These are phyloP conservation scores for Vitis rupestris DNA, from an alignment of 164 flowering plant species.

Conservation along the genomic window DNA sequence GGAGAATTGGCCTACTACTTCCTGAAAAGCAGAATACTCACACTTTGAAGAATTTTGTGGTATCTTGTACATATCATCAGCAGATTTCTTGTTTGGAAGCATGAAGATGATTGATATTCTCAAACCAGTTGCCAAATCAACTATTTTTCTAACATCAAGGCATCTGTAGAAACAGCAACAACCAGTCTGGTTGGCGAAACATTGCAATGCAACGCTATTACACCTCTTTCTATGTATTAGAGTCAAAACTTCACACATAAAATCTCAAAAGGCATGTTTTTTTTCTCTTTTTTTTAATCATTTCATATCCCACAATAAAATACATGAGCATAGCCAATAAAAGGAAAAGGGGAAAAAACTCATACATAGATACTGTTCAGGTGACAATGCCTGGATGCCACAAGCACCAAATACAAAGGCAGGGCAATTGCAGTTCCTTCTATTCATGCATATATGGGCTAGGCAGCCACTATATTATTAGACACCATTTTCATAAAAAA, in stretches of 20 bases:
- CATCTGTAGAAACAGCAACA: background rate
- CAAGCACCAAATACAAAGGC: constrained; percentile 8
- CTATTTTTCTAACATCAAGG: too few relatives aligned
- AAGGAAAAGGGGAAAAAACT: background rate
- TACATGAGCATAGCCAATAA: constrained; percentile 18
- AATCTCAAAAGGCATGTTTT: background rate
- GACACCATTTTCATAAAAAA: constrained; percentile 14
- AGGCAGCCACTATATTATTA: constrained; percentile 8
- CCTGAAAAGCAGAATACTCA: too few relatives aligned
- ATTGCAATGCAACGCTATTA: too few relatives aligned
- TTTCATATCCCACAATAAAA: constrained; percentile 14
- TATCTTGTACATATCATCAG: too few relatives aligned
- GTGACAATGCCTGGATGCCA: constrained; percentile 12
- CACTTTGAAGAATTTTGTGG: too few relatives aligned
- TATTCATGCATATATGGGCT: constrained; percentile 13
- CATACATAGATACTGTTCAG: constrained; percentile 13
- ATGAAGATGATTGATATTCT: too few relatives aligned
- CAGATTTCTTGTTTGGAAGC: too few relatives aligned
- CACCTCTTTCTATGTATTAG: too few relatives aligned
- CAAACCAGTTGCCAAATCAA: too few relatives aligned
- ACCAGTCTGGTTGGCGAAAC: too few relatives aligned
- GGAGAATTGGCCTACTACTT: too few relatives aligned
- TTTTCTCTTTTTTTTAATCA: background rate
- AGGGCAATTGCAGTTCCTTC: constrained; percentile 6
- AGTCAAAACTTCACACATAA: too few relatives aligned